These are phyloP conservation scores for Carex cristatella DNA, from an alignment of 176 grass and related monocot genomes.

Conservation along the genomic window DNA sequence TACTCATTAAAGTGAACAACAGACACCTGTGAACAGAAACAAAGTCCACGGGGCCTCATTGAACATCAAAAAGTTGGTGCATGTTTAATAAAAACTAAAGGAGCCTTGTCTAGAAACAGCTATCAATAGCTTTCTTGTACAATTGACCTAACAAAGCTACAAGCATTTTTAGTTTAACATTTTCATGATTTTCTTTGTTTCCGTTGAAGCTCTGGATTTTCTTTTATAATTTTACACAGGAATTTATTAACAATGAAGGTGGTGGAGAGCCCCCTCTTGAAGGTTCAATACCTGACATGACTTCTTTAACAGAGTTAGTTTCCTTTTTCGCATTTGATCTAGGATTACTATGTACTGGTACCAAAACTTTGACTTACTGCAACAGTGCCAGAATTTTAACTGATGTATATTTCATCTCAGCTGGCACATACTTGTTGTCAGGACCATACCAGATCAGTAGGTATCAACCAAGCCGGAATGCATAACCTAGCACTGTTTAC, in stretches of 20 bases:
- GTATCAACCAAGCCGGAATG: too few relatives aligned
- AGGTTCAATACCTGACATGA: constrained; percentile 98
- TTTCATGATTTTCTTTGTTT: not conserved
- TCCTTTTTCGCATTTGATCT: not conserved
- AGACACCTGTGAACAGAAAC: not conserved
- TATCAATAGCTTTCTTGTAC: not conserved
- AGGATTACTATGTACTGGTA: not conserved
- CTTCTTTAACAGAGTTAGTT: constrained; percentile 86
- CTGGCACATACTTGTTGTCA: not conserved
- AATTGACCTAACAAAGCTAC: not conserved
- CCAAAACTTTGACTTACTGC: not conserved
- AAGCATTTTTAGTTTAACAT: constrained; percentile 1
- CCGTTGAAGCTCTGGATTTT: constrained; percentile 14
- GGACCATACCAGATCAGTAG: too few relatives aligned
- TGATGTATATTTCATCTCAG: not conserved
- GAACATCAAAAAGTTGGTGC: not conserved
- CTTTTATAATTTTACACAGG: constrained; percentile 33
- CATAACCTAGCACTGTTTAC: too few relatives aligned
- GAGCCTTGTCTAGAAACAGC: not conserved
- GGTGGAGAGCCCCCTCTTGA: constrained; percentile 87
- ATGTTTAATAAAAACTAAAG: not conserved
- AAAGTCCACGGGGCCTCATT: not conserved
- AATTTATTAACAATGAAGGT: constrained; percentile 78
- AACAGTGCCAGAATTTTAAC: not conserved
- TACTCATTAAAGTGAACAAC: not conserved